Evolutionary conservation across 306 rosid species (phyloP), one percentile per base, ranked within the genome.

Genomic region (Trifolium repens): DNA sequence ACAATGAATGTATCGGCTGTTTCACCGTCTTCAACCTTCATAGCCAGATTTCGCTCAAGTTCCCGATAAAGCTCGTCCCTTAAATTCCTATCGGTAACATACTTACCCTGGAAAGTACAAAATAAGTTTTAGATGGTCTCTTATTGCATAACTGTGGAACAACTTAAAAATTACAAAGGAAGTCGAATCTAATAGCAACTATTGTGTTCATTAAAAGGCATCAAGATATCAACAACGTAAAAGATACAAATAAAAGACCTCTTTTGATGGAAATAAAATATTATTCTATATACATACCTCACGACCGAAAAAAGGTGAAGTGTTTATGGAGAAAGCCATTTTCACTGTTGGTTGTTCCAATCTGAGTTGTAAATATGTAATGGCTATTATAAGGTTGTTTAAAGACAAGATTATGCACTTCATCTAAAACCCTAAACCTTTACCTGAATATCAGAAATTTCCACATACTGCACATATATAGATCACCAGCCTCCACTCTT

Each of bases 281-380:
- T 42, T 70, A 74, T 50, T 69, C 40, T 74, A 53, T 35, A 19
- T 79, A 69, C 81, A 72, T 88, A 92, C 99, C 99, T 94, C 99
- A 43, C 97, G 97, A 30, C 99, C 99, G 47, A 94, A 97, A 87
- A 94, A 92, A 16, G 99, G 91, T 54, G 99, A 87, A 55, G 90
- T 92, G 85, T 92, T 94, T 65, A 94, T 94, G 72, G 99, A 70
- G 80, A 94, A 94, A 39, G 97, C 83, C 99, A 94, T 94, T 79
- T 94, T 94, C 67, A 94, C 99, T 30, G 99, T 94, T 14, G 99
- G 99, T 83, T 94, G 97, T 84, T 94, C 99, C 83, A 94, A 94
- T 94, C 99, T 94, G 83, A 72, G 47, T 3, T 22, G 24, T 22
- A 22, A 22, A 22, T 22, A 22, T 54, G 26, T 27, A 64, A 69